phyloP scores from a whole-genome alignment of 2,329 filamentous ascomycete genomes.

The Colletotrichum liriopes region DNA sequence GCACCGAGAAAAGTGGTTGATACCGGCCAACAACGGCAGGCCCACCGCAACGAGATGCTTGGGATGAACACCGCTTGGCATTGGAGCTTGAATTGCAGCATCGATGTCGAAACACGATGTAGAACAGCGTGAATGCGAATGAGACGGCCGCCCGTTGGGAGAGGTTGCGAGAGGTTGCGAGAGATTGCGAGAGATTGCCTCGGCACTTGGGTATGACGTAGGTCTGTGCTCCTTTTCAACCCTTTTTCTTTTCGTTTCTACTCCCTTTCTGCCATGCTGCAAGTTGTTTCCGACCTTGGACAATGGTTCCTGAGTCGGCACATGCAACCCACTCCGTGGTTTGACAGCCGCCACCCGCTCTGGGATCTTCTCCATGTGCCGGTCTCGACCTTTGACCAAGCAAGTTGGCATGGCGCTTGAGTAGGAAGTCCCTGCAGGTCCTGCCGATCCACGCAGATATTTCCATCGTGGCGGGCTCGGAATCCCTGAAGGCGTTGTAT shows the following conservation, averaged over 20 bases:
- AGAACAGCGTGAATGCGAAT: not conserved
- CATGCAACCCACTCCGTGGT: not conserved
- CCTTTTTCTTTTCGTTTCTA: too few relatives aligned
- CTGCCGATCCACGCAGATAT: conserved; percentile 6
- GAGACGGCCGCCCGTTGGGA: not conserved
- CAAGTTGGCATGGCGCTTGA: not conserved
- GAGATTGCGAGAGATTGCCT: not conserved
- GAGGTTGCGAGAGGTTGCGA: too few relatives aligned
- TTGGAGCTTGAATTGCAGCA: not conserved
- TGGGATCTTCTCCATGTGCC: not conserved
- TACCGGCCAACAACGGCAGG: too few relatives aligned
- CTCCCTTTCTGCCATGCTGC: not conserved
- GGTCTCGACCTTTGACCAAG: not conserved
- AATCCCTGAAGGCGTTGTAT: not conserved
- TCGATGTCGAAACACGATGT: too few relatives aligned
- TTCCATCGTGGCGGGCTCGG: not conserved
- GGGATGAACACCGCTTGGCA: not conserved
- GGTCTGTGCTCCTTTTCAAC: not conserved
- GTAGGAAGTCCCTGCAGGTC: conserved; percentile 1
- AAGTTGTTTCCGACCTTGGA: not conserved
- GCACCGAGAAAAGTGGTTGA: not conserved
- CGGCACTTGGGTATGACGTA: not conserved
- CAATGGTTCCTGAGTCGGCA: not conserved
- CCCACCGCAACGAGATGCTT: not conserved
- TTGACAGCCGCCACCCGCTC: not conserved